A percentile compares a stretch with the other conserved stretches of the same genome.
These are phyloP conservation scores for Arthrinium phaeospermum DNA, from an alignment of 2,329 filamentous ascomycete genomes.

Conservation along the genomic window DNA sequence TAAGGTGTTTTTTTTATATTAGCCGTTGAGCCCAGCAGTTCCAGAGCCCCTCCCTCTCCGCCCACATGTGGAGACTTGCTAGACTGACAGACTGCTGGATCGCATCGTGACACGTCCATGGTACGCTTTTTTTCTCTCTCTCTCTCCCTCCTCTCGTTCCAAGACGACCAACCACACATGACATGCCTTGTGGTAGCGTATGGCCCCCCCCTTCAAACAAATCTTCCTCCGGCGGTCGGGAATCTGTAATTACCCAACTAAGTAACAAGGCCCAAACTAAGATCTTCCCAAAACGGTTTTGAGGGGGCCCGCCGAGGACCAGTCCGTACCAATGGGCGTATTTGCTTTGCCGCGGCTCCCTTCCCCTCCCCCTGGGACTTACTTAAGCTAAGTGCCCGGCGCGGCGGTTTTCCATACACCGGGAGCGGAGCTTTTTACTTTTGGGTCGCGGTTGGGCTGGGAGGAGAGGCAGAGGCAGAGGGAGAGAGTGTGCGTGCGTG, in stretches of 20 bases:
- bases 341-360: neutral
- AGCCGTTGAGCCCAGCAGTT: neutral
- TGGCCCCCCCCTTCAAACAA: neutral
- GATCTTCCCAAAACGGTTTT: neutral
- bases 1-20: neutral
- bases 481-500: neutral
- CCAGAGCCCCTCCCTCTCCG: neutral
- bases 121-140: neutral
- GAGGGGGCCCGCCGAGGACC: neutral
- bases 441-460: neutral
- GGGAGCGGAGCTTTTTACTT: neutral
- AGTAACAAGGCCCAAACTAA: neutral
- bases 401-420: neutral
- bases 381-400: neutral
- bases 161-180: neutral
- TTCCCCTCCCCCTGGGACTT: neutral
- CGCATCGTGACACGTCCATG: conserved; percentile 14
- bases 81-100: conserved; percentile 6
- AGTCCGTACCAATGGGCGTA: neutral
- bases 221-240: neutral
- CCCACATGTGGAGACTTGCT: neutral
- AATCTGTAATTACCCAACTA: neutral
- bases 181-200: neutral
- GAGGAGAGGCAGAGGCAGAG: neutral
- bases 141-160: neutral